Evolutionary conservation across 257 asterid species (phyloP).

Genomic region (Scutellaria barbata): DNA sequence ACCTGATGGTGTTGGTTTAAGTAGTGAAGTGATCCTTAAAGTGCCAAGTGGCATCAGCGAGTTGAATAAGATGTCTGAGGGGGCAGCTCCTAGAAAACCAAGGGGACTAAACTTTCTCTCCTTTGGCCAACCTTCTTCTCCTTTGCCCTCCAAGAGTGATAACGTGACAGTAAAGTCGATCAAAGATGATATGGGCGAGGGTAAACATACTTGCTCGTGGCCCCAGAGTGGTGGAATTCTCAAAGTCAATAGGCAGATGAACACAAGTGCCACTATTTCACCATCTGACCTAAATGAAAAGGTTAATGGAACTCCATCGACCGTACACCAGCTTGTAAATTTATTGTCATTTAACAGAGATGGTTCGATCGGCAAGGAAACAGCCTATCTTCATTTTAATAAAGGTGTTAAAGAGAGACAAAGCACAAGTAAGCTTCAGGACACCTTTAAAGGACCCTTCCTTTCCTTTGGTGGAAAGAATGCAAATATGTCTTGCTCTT

Average conservation of each 20-base stretch:
- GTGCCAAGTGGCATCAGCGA: conserved; percentile 35
- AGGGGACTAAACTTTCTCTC: conserved; percentile 85
- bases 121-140: conserved; percentile 59
- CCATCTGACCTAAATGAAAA: too few species aligned
- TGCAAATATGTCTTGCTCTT: conserved; percentile 39
- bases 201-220: conserved; percentile 6
- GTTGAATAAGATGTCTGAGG: conserved; percentile 41
- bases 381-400: conserved; percentile 2
- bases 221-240: conserved; percentile 28
- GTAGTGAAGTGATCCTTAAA: conserved; percentile 28
- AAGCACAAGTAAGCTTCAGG: conserved; percentile 31
- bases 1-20: conserved; percentile 35
- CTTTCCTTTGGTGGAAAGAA: conserved; percentile 39
- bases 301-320: too few species aligned
- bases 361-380: conserved; percentile 32
- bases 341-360: too few species aligned
- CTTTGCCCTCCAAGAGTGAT: conserved; percentile 37
- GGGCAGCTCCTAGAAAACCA: conserved; percentile 48
- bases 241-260: conserved; percentile 38
- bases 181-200: conserved; percentile 32
- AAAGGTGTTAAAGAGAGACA: conserved; percentile 14
- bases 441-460: conserved; percentile 33
- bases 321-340: too few species aligned
- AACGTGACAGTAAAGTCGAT: conserved; percentile 41
- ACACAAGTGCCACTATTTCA: conserved; percentile 28